Conservation (phyloP, 805 yeast species). For the Starmerella riodocensis region DNA sequence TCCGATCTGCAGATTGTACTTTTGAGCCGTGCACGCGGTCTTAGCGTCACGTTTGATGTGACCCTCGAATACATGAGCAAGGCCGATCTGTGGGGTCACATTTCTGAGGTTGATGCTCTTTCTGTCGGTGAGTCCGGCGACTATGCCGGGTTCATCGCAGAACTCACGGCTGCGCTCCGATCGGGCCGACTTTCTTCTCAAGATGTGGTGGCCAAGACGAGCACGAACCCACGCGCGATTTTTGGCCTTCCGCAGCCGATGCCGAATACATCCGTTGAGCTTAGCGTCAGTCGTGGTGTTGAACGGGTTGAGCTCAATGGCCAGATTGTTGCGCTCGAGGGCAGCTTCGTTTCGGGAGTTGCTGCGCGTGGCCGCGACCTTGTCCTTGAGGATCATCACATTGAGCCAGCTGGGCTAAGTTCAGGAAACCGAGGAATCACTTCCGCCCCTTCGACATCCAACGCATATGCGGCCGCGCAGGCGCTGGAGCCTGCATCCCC, state of each 20-base stretch:
- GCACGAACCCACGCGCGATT: slow-evolving; percentile 67
- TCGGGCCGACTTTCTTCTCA: slow-evolving; percentile 57
- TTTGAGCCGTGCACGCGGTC: slow-evolving; percentile 71
- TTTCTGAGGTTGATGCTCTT: slow-evolving; percentile 68
- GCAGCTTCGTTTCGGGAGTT: slow-evolving; percentile 51
- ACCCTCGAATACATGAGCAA: slow-evolving; percentile 62
- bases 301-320: slow-evolving; percentile 74
- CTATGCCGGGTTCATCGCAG: slow-evolving; percentile 65
- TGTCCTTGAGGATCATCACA: slow-evolving; percentile 11
- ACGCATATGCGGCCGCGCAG: neutral
- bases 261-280: slow-evolving; percentile 56
- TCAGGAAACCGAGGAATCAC: no score
- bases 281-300: slow-evolving; percentile 64
- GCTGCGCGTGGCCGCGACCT: slow-evolving; percentile 26
- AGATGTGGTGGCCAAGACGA: slow-evolving; percentile 60
- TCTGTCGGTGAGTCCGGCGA: slow-evolving; percentile 72
- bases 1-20: slow-evolving; percentile 73
- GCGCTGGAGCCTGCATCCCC: neutral
- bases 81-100: slow-evolving; percentile 63
- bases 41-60: slow-evolving; percentile 82
- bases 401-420: slow-evolving; percentile 12
- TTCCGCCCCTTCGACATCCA: neutral
- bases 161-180: slow-evolving; percentile 66
- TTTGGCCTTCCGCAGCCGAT: slow-evolving; percentile 67
- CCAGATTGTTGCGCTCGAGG: slow-evolving; percentile 75